phyloP scores from a whole-genome alignment of 2,329 filamentous ascomycete species.

The Didymella sp. region DNA sequence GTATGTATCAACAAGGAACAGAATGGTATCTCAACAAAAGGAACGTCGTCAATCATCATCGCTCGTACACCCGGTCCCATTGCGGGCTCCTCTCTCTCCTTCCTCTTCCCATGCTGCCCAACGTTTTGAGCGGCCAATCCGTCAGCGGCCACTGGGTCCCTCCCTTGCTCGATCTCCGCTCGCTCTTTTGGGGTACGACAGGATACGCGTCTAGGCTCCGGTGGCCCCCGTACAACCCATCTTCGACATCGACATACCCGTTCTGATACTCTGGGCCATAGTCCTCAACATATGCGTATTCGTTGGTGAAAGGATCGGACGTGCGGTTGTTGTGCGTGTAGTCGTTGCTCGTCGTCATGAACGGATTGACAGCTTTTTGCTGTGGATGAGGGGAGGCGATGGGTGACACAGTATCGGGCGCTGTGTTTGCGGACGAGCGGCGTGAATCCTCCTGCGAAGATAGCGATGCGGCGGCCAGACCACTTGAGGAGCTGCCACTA shows the following conservation, averaged over 20 bases:
- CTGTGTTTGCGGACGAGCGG: slow-evolving; percentile 16
- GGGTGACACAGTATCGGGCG: slow-evolving; percentile 23
- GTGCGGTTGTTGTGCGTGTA: slow-evolving; percentile 17
- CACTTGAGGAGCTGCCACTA: slow-evolving; percentile 37
- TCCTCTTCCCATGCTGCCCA: slow-evolving; percentile 20
- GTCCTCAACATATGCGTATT: slow-evolving; percentile 41
- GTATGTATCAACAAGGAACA: neutral
- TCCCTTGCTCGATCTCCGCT: slow-evolving; percentile 16
- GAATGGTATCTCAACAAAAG: slow-evolving; percentile 9
- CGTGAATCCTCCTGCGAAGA: slow-evolving; percentile 15
- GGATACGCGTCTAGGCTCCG: slow-evolving; percentile 39
- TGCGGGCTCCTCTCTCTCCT: slow-evolving; percentile 37
- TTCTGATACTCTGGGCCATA: slow-evolving; percentile 41
- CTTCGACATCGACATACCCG: slow-evolving; percentile 32
- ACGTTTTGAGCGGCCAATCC: slow-evolving; percentile 13
- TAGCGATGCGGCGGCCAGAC: slow-evolving; percentile 21
- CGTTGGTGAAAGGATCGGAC: slow-evolving; percentile 37
- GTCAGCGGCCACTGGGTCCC: slow-evolving; percentile 44
- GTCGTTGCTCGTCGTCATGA: neutral
- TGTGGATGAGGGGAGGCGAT: slow-evolving; percentile 1
- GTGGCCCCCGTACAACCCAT: slow-evolving; percentile 42
- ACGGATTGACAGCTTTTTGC: neutral
- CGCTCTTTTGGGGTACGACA: slow-evolving; percentile 15
- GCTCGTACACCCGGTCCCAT: slow-evolving; percentile 45
- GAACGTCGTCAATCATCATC: neutral